Evolutionary conservation across 225 moss, liverwort and hornwort genomes (phyloP), one percentile per base, ranked within the genome.

Genomic region (Rhytidiadelphus loreus): DNA sequence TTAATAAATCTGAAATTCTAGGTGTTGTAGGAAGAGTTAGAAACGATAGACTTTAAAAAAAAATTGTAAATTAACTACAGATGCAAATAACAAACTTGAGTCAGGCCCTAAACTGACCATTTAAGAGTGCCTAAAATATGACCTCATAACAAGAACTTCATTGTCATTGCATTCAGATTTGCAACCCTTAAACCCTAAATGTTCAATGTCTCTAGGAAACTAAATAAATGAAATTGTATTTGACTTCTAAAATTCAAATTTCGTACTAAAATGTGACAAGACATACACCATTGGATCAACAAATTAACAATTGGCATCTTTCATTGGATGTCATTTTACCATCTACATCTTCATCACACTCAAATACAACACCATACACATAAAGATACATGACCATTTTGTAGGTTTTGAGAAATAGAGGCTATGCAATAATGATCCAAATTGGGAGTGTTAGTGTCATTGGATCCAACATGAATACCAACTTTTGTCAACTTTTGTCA

Each of bases 31-130:
- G 28, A 44, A 72, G 16, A 72, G 16, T 9, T 44, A 37, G 22
- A 68, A 41, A 26, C 1, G 4, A 70, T 3, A 19, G 7, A 32
- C 6, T 74, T 16, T 9, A 6, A 32, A 26, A 14, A 32, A 30
- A 10, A 18, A 21, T 20, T 30, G 19, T 19, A 16, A 48, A 32
- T 74, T 19, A 22, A 23, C 13, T 13, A 50, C 12, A 21, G 52
- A 8, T 33, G 33, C 52, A 33, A 52, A 52, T 13, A 3, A 21
- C 20, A 50, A 48, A 75, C 20, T 52, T 13, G 13, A 55, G 24
- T 55, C 6, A 8, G 15, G 15, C 5, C 0, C 35, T 35, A 8
- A 53, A 23, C 12, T 2, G 0, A 20, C 20, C 21, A 50, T 75
- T 33, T 4, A 50, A 32, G 12, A 75, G 21, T 75, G 21, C 18